Evolutionary conservation across 805 yeast species (phyloP), one percentile per base, ranked within the genome.

Genomic region (Saccharomycopsis sp.): DNA sequence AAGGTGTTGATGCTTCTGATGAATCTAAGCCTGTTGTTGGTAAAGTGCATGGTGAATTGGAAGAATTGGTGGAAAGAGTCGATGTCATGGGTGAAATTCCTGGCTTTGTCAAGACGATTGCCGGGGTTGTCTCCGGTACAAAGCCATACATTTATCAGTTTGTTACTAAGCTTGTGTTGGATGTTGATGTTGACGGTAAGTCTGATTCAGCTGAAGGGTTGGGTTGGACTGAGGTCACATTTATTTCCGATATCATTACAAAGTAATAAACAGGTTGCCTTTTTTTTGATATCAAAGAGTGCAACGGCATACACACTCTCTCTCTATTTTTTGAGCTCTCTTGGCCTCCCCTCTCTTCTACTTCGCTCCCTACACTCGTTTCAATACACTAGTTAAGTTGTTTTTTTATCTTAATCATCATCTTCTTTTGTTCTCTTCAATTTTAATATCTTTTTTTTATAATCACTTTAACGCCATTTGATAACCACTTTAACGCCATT

Each of bases 61-160:
- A 59, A 13, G 65, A 69, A 34, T 62, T 84, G 46, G 76, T 85
- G 39, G 96, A 86, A 65, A 77, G 97, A 58, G 88, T 92, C 44
- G 98, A 92, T 62, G 97, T 92, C 45, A 87, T 92, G 96, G 84
- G 87, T 38, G 97, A 92, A 64, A 80, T 92, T 45, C 98, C 98
- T 20, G 79, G 75, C 49, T 87, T 92, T 62, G 94, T 92, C 51
- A 92, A 89, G 65, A 82, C 79, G 53, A 82, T 92, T 45, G 97
- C 85, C 34, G 77, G 88, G 48, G 95, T 95, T 44, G 94, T 89
- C 41, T 92, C 92, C 12, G 98, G 97, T 38, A 80, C 97, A 20
- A 84, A 81, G 58, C 98, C 98, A n/a, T 89, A 75, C 65, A 89
- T 92, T 54, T 92, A 88, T 63, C 97, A 92, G 65, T 92, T 75